Base-by-base conservation (phyloP, 176 grass and related monocot genomes). In the Musa acuminata region DNA sequence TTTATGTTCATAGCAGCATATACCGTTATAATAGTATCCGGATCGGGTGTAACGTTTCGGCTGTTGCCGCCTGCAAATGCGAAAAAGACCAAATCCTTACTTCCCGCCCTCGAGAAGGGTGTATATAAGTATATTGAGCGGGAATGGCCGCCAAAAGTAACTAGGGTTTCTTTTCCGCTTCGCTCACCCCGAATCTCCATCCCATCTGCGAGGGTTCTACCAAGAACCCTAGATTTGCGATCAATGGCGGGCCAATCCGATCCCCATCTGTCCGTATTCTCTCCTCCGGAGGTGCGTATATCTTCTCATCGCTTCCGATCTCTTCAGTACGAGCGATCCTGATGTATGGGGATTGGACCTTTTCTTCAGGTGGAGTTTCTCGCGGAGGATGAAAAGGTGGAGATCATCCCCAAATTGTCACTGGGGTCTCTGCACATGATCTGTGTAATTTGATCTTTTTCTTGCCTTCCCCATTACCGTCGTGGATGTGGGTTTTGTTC, bases 401-500 rank as follows among this genome's bases (percentile, higher is more conserved):
- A 96, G 72, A 88, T 96, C 35, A 83, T 96, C 19, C 92, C 92
- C 62, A 96, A 96, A 80, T 89, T 96, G 75, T 81, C 80, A 50
- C 87, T 92, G 92, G 89, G 92, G 62, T 74, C 87, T 71, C 81
- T 96, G 22, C 87, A 96, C 68, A 92, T 96, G 82, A 87, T 96
- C 57, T 92, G 84, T 50, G 92, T 96, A 84, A 78, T 83, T 29
- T 51, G 20, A 69, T 26, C 23, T 72, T 54, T 67, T 26, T 22
- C n/a, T 23, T 65, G 19, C 77, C n/a, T 11, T 78, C 59, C 35
- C 4, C 35, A 68, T 51, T 81, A 9, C 68, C 6, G 77, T 57
- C 72, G 1, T 25, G 20, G 35, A 43, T 43, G 35, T 43, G 35
- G 35, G 35, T 43, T 43, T 43, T 43, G 4, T 43, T 43, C 35